Evolutionary conservation across 139 green algal genomes (phyloP).

Genomic region (Ettlia oleoabundans): DNA sequence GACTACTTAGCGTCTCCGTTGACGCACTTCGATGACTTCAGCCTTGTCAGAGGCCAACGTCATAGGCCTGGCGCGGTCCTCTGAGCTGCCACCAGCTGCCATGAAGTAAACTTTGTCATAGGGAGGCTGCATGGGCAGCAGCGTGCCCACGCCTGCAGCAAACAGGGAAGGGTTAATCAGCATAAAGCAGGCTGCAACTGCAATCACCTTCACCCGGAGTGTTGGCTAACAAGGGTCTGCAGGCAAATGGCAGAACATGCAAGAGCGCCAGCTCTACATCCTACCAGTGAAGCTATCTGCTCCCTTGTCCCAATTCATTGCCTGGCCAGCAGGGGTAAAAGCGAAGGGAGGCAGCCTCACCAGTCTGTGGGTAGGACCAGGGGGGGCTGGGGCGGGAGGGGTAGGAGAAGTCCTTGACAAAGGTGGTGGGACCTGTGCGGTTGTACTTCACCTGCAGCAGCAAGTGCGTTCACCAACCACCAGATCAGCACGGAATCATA

Average conservation of each 20-base stretch:
- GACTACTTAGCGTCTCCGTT: not conserved
- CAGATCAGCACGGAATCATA: not conserved
- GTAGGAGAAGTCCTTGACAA: not conserved
- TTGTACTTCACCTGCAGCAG: constrained; percentile 18
- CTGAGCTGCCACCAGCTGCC: not conserved
- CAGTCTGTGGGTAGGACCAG: constrained; percentile 23
- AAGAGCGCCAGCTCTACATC: too few relatives aligned
- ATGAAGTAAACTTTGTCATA: not conserved
- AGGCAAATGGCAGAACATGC: not conserved
- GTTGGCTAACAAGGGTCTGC: not conserved
- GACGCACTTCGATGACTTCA: constrained; percentile 1
- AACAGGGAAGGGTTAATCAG: not conserved
- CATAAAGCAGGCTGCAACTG: not conserved
- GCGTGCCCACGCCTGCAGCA: not conserved
- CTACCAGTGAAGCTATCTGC: too few relatives aligned
- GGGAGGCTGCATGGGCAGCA: constrained; percentile 4
- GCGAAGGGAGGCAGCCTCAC: not conserved
- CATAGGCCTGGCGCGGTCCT: not conserved
- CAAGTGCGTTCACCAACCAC: not conserved
- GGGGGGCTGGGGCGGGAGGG: not conserved
- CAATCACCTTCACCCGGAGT: not conserved
- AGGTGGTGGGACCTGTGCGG: not conserved
- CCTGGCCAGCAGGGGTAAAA: not conserved
- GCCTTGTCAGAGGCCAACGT: not conserved
- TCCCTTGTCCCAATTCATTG: too few relatives aligned